A percentile compares a stretch with the other conserved stretches of the same genome.
Evolutionary conservation across 768 basidiomycete species (phyloP).

Genomic region (Lactarius akahatsu): DNA sequence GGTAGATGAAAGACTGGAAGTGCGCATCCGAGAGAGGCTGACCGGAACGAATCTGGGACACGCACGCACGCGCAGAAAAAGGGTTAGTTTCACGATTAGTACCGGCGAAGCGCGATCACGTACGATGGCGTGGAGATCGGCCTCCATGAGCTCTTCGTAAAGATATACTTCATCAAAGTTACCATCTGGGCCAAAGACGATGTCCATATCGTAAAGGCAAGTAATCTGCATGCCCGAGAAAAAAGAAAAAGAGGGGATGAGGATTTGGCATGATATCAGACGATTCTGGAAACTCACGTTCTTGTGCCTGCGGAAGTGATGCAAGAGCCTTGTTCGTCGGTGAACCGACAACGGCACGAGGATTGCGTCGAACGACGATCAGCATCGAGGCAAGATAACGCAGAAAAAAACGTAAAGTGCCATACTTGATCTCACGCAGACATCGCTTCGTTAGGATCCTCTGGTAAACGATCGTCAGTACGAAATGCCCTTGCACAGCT

Average conservation of each 20-base stretch:
- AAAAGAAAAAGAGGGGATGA: neutral
- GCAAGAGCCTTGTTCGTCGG: slow-evolving; percentile 61
- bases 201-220: slow-evolving; percentile 97
- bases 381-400: neutral
- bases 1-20: slow-evolving; percentile 96
- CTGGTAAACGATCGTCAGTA: slow-evolving; percentile 40
- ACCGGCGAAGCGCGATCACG: slow-evolving; percentile 31
- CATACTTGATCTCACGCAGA: slow-evolving; percentile 87
- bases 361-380: slow-evolving; percentile 10
- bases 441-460: slow-evolving; percentile 97
- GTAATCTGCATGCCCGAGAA: slow-evolving; percentile 61
- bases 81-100: slow-evolving; percentile 11
- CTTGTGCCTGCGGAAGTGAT: slow-evolving; percentile 99
- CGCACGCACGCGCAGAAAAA: slow-evolving; percentile 18
- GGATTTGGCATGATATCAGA: neutral
- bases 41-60: slow-evolving; percentile 70
- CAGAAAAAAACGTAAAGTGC: neutral
- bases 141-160: slow-evolving; percentile 99
- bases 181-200: slow-evolving; percentile 87
- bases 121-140: slow-evolving; percentile 98
- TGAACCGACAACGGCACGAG: neutral
- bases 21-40: slow-evolving; percentile 89
- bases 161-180: slow-evolving; percentile 97
- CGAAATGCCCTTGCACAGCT: neutral
- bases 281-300: slow-evolving; percentile 56